phyloP scores from a whole-genome alignment of 106 monocot genomes.

The Allium sativum region DNA sequence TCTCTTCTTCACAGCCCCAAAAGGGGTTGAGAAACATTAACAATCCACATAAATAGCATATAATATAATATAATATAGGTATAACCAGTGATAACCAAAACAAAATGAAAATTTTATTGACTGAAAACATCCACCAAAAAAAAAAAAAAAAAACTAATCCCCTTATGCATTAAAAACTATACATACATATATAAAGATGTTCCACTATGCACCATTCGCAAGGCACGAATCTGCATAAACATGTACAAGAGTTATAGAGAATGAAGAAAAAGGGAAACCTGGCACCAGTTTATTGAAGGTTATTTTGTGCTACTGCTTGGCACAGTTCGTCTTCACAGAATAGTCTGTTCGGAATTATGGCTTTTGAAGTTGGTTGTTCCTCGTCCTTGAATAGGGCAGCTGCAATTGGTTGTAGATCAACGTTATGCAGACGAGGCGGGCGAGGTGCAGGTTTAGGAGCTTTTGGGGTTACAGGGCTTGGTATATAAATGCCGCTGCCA shows the following conservation, averaged over 20 bases:
- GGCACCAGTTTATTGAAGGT: conserved; percentile 33
- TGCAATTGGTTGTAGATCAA: conserved; percentile 66
- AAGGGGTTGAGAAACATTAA: too few relatives aligned
- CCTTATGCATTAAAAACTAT: not conserved
- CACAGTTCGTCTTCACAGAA: conserved; percentile 90
- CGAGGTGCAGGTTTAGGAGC: conserved; percentile 63
- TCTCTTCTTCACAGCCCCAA: too few relatives aligned
- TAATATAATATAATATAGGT: too few relatives aligned
- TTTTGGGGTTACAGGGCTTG: conserved; percentile 55
- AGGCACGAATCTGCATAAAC: conserved; percentile 2
- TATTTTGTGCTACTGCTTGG: conserved; percentile 86
- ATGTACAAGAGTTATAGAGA: not conserved
- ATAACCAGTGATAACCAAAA: too few relatives aligned
- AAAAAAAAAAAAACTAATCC: not conserved
- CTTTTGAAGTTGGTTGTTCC: conserved; percentile 11
- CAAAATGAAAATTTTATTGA: too few relatives aligned
- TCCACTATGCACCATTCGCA: not conserved
- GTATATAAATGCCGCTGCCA: conserved; percentile 11
- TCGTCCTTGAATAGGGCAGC: conserved; percentile 74
- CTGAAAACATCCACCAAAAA: too few relatives aligned
- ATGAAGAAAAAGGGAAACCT: not conserved
- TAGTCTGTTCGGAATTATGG: conserved; percentile 39
- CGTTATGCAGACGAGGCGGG: conserved; percentile 20
- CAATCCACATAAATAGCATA: too few relatives aligned
- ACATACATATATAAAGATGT: not conserved